Percentiles rank a stretch among this genome's conserved stretches.
Conservation (phyloP, 148 eudicot genomes). For the Linanthus parryae region DNA sequence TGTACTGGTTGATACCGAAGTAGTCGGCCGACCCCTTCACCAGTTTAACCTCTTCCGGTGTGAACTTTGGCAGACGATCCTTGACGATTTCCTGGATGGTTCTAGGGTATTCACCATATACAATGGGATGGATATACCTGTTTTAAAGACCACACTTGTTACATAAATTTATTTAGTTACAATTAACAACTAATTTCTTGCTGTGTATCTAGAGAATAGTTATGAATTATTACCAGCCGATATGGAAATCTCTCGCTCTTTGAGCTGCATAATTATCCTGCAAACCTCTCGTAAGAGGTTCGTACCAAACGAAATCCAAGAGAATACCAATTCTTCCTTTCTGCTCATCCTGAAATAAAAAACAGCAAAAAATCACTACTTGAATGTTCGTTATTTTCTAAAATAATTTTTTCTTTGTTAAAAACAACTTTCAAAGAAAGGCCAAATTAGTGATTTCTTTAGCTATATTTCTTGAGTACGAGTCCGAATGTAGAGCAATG, state of each 20-base stretch:
- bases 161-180: too few species aligned
- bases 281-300: constrained; percentile 69
- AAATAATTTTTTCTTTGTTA: too few species aligned
- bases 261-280: constrained; percentile 81
- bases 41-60: constrained; percentile 52
- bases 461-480: too few species aligned
- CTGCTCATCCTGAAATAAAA: constrained; percentile 48
- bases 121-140: constrained; percentile 88
- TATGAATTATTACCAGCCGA: constrained; percentile 71
- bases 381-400: too few species aligned
- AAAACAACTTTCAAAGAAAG: too few species aligned
- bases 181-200: too few species aligned
- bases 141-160: neutral
- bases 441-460: too few species aligned
- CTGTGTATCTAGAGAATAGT: too few species aligned
- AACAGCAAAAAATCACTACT: too few species aligned
- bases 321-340: constrained; percentile 84
- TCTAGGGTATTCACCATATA: constrained; percentile 82
- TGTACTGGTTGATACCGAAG: constrained; percentile 86
- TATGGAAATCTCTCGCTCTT: constrained; percentile 90
- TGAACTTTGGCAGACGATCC: constrained; percentile 76
- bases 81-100: constrained; percentile 73
- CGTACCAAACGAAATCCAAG: constrained; percentile 91
- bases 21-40: constrained; percentile 85
- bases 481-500: too few species aligned